Base-by-base conservation (phyloP, 176 grass and related monocot genomes). In the Aegilops speltoides region DNA sequence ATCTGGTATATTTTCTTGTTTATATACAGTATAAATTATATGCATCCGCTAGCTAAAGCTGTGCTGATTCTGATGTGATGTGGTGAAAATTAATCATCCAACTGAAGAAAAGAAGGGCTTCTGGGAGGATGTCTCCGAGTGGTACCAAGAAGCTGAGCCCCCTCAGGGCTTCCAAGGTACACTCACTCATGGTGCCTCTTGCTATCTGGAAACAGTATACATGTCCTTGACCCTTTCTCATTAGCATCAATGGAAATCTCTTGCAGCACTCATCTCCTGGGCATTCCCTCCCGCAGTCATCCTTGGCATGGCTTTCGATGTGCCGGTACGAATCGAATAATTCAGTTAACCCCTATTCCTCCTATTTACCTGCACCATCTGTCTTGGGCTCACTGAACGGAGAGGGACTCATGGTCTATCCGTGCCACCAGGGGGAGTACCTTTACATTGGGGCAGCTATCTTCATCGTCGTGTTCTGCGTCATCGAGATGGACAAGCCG, bases 111-210 rank as follows among this genome's bases (percentile, higher is more conserved):
- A 84, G 84, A 96, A 71, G 40, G 87, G 76, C 22, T 96, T 98
- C 73, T 98, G 94, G 94, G 92, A 91, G 76, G 77, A 81, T 20
- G 82, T 93, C 15, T 76, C 83, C 2, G 87, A 90, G 22, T 89
- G 95, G 82, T 96, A 98, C 70, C 84, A 96, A 91, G 91, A 93
- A 82, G 88, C 87, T 83, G 94, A 94, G n/a, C 93, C 92, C 25
- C 94, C 90, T 68, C 89, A 91, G 76, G 97, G 97, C 7, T 98
- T 96, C 80, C 96, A 98, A 96, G 96, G 94, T 96, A 38, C 19
- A 13, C 17, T 11, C 11, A 43, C 28, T 66, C 52, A 50, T 80
- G 82, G 24, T 14, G 17, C 64, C 73, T 77, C 85, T 36, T 74
- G 33, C 67, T 74, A 20, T 79, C 52, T 63, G 45, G 11, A 36